phyloP scores from a whole-genome alignment of 2,329 filamentous ascomycete species.

The Sclerotinia nivalis region DNA sequence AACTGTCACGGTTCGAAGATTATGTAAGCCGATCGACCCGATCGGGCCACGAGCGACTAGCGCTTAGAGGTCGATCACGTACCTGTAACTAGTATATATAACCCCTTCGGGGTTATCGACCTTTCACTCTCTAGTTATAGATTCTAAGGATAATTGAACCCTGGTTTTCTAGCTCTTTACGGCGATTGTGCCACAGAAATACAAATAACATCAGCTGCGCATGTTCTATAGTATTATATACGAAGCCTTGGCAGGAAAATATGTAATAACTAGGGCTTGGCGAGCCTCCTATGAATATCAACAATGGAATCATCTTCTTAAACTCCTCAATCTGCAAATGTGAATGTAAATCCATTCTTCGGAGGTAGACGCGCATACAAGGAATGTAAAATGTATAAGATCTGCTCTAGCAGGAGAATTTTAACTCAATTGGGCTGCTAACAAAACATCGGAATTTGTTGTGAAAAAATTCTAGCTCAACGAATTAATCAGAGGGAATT shows the following conservation, averaged over 20 bases:
- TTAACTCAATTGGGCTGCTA: neutral
- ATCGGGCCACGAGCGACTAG: no score
- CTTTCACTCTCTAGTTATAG: no score
- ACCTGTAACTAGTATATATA: no score
- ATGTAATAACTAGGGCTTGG: neutral
- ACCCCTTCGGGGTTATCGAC: no score
- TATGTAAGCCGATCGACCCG: no score
- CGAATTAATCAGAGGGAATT: no score
- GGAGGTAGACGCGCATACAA: neutral
- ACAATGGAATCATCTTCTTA: neutral
- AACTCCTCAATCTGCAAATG: neutral
- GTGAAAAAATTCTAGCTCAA: neutral
- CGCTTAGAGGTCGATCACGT: no score
- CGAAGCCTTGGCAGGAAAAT: neutral
- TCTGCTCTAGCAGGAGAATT: neutral
- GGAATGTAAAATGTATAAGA: neutral
- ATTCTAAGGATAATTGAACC: no score
- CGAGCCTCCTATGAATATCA: neutral
- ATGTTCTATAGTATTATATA: neutral
- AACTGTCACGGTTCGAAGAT: no score
- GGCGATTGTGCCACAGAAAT: no score
- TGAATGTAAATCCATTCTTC: neutral
- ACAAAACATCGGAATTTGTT: no score
- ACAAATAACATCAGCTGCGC: neutral
- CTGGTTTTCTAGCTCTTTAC: no score